These are phyloP conservation scores for Aspergillus homomorphus DNA, from an alignment of 495 filamentous ascomycete species.

Conservation along the genomic window DNA sequence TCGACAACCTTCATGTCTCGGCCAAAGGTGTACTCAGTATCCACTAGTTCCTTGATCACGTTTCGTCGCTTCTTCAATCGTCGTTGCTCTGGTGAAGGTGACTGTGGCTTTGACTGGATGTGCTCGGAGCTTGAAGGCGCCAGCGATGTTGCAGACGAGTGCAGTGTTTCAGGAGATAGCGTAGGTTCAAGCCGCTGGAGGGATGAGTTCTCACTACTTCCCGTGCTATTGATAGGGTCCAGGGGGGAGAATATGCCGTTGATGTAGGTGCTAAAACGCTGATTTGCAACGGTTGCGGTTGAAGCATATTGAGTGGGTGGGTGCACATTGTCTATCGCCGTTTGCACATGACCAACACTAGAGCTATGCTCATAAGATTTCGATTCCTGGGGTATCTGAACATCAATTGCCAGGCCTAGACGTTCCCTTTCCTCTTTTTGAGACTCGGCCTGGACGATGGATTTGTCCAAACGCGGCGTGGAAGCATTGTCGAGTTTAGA, in stretches of 20 bases:
- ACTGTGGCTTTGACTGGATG: slow-evolving; percentile 26
- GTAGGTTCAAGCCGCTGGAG: slow-evolving; percentile 33
- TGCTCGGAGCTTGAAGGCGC: slow-evolving; percentile 32
- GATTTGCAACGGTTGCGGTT: slow-evolving; percentile 35
- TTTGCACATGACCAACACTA: neutral
- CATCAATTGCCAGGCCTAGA: slow-evolving; percentile 40
- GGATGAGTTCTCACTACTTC: slow-evolving; percentile 42
- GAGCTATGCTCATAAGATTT: slow-evolving; percentile 20
- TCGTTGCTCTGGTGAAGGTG: slow-evolving; percentile 55
- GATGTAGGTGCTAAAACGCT: slow-evolving; percentile 33
- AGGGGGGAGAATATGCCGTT: slow-evolving; percentile 48
- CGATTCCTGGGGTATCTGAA: slow-evolving; percentile 26
- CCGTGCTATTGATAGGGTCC: slow-evolving; percentile 58
- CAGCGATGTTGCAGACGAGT: slow-evolving; percentile 43
- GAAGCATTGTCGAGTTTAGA: slow-evolving; percentile 23
- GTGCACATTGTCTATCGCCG: neutral
- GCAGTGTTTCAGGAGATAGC: slow-evolving; percentile 35
- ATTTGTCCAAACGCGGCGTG: slow-evolving; percentile 25
- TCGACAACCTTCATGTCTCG: slow-evolving; percentile 94
- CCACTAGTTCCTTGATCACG: slow-evolving; percentile 84
- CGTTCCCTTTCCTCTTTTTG: slow-evolving; percentile 18
- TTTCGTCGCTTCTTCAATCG: slow-evolving; percentile 64
- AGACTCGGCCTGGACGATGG: slow-evolving; percentile 10
- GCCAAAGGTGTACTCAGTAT: slow-evolving; percentile 84
- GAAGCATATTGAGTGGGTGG: slow-evolving; percentile 22